phyloP scores from a whole-genome alignment of 345 rosid genomes.

The Sonneratia caseolaris region DNA sequence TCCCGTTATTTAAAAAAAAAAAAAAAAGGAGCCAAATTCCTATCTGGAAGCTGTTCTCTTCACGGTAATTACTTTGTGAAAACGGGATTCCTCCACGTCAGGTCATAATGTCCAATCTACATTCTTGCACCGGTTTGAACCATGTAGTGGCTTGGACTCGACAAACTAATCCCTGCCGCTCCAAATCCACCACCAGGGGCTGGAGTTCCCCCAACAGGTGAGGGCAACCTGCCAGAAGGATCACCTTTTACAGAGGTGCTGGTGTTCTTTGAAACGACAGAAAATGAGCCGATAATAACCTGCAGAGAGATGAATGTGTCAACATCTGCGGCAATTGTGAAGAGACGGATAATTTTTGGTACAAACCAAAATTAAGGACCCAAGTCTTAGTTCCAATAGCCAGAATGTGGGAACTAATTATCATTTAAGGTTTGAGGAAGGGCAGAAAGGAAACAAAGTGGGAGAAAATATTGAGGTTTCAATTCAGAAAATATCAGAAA shows the following conservation, averaged over 20 bases:
- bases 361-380: background rate
- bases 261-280: conserved; percentile 3
- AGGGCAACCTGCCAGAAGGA: conserved; percentile 6
- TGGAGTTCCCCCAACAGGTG: conserved; percentile 6
- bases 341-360: background rate
- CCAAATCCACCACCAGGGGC: background rate
- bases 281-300: conserved; percentile 13
- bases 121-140: background rate
- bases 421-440: too few relatives aligned
- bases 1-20: too few relatives aligned
- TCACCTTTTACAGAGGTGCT: background rate
- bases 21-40: background rate
- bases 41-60: background rate
- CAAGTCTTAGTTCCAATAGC: background rate
- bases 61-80: background rate
- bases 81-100: background rate
- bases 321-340: background rate
- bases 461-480: background rate
- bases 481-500: background rate
- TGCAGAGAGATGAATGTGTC: background rate
- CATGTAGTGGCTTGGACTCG: too few relatives aligned
- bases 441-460: background rate
- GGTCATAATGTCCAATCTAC: background rate
- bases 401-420: background rate
- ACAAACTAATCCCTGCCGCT: too few relatives aligned